These are phyloP conservation scores for Fusarium odoratissimum DNA, from an alignment of 2,329 filamentous ascomycete genomes.

Conservation along the genomic window DNA sequence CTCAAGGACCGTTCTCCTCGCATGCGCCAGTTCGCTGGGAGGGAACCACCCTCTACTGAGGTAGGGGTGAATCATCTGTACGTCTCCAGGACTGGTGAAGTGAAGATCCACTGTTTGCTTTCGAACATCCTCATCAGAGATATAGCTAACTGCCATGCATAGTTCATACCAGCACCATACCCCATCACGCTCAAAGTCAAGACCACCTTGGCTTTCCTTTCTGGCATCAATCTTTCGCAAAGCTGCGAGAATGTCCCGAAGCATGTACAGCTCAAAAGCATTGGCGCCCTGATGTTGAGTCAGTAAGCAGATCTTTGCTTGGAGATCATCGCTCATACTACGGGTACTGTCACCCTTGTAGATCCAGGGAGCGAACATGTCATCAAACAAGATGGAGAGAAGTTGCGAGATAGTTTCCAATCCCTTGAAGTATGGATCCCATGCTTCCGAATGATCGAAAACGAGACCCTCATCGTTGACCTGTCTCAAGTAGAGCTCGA, in stretches of 20 bases:
- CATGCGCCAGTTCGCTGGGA: accelerated
- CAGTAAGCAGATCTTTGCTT: neutral
- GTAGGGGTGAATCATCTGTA: neutral
- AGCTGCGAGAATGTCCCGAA: neutral
- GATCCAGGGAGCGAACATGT: neutral
- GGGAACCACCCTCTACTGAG: neutral
- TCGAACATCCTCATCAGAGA: neutral
- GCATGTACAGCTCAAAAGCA: neutral
- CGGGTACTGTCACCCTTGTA: neutral
- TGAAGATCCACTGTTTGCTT: neutral
- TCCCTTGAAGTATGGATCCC: neutral
- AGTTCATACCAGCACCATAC: neutral
- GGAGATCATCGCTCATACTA: neutral
- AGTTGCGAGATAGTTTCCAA: neutral
- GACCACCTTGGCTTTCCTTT: neutral
- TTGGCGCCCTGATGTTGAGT: neutral
- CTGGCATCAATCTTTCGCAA: neutral
- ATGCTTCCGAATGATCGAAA: neutral
- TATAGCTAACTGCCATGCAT: neutral
- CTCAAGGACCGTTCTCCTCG: neutral
- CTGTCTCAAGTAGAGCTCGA: neutral
- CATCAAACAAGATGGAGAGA: neutral
- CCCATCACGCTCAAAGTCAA: neutral
- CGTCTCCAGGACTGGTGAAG: neutral
- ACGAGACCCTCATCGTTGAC: neutral